Evolutionary conservation across 208 protist genomes (phyloP).

Genomic region (Leishmania martiniquensis): DNA sequence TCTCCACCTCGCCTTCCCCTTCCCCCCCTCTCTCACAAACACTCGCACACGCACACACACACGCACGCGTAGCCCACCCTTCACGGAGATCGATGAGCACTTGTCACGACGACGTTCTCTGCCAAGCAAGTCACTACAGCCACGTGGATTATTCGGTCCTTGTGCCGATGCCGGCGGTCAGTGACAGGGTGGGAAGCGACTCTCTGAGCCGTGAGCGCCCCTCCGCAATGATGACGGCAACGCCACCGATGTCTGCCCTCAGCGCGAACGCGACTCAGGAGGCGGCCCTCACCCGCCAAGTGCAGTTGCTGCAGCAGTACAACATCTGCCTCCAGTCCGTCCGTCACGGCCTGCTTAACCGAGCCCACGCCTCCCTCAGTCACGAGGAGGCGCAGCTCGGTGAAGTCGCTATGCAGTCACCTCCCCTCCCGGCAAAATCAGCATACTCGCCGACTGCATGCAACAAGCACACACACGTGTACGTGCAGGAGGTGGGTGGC

Average conservation of each 20-base stretch:
- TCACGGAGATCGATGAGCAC: conserved; percentile 36
- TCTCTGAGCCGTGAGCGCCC: conserved; percentile 3
- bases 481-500: not conserved
- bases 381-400: not conserved
- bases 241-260: not conserved
- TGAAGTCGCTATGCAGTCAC: not conserved
- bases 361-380: conserved; percentile 1
- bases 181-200: not conserved
- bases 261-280: conserved; percentile 8
- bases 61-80: not conserved
- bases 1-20: not conserved
- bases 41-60: too few relatives aligned
- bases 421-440: not conserved
- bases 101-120: conserved; percentile 32
- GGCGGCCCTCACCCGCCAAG: conserved; percentile 18
- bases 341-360: not conserved
- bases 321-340: conserved; percentile 22
- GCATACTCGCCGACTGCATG: conserved; percentile 20
- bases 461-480: conserved; percentile 23
- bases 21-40: too few relatives aligned
- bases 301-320: conserved; percentile 23
- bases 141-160: conserved; percentile 22
- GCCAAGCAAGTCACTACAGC: conserved; percentile 48
- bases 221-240: conserved; percentile 16
- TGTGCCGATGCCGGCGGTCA: conserved; percentile 25